Evolutionary conservation across 805 yeast species (phyloP), one percentile per base, ranked within the genome.

Genomic region (Saccharomycopsis fermentans): DNA sequence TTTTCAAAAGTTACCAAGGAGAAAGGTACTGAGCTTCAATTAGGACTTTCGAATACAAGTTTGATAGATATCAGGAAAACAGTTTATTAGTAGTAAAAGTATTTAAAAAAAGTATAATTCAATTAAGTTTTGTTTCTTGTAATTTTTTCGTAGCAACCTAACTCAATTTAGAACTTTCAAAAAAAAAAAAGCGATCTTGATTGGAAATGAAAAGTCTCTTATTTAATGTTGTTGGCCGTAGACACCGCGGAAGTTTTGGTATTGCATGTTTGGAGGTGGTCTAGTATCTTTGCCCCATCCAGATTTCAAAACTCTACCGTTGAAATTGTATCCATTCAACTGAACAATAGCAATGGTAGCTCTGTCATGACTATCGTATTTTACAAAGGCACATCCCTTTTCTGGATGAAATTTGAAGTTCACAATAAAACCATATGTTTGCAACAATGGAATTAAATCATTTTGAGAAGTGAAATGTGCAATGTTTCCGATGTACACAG

Each of bases 341-440:
- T 87, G 92, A 35, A 85, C 86, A 66, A 90, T 89, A 54, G 96
- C 95, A 66, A 87, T 74, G 1, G 96, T 95, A 4, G 96, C 96
- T 61, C 89, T 77, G 66, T 90, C 96, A 70, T 90, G 96, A 50
- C 88, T 78, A 66, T 87, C 96, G 68, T 83, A 89, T 70, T 85
- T 86, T 62, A 87, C 92, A 74, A 90, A 90, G 11, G 96, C 96
- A 73, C 92, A 90, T 4, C 92, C 94, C 63, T 81, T 81, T 58
- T 89, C 95, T 8, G 90, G 86, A 63, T 86, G 85, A 66, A 86
- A 80, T 70, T 86, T 86, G 68, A 90, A 81, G 64, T 87, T 94
- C 59, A 87, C 84, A 67, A 90, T 86, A 70, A 76, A 87, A 5
- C 96, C 97, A 69, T 89, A 88, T 64, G 80, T 83, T 68, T 83